Conservation (phyloP, 805 yeast genomes). For the Cyberlindnera suaveolens region DNA sequence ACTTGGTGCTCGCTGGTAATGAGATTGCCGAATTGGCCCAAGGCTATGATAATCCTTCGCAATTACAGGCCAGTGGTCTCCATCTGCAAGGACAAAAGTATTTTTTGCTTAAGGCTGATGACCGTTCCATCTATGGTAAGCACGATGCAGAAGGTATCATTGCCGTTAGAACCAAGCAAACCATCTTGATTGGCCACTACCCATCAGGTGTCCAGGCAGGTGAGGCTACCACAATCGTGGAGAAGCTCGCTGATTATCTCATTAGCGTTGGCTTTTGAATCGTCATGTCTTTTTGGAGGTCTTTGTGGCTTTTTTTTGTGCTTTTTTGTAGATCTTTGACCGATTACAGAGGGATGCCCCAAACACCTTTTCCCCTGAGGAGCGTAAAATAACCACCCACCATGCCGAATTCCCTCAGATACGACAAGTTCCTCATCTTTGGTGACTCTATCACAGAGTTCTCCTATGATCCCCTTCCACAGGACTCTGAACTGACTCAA, state of each 20-base stretch:
- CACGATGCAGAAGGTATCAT: slow-evolving; percentile 83
- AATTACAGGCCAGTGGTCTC: slow-evolving; percentile 79
- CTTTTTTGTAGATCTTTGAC: neutral
- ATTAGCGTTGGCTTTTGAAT: slow-evolving; percentile 74
- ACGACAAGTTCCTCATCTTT: slow-evolving; percentile 48
- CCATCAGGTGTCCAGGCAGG: slow-evolving; percentile 89
- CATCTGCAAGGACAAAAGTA: slow-evolving; percentile 83
- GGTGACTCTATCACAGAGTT: slow-evolving; percentile 71
- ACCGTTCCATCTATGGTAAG: slow-evolving; percentile 90
- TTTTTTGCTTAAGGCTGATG: slow-evolving; percentile 84
- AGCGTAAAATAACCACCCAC: too few species aligned
- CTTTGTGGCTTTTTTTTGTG: neutral
- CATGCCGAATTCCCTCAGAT: neutral
- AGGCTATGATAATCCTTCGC: slow-evolving; percentile 76
- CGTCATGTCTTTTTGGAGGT: neutral
- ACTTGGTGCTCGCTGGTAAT: slow-evolving; percentile 52
- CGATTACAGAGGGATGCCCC: too few species aligned
- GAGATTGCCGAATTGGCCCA: slow-evolving; percentile 71
- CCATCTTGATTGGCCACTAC: slow-evolving; percentile 90
- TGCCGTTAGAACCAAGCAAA: slow-evolving; percentile 90
- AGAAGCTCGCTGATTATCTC: slow-evolving; percentile 91
- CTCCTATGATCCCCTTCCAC: slow-evolving; percentile 32
- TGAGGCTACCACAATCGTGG: slow-evolving; percentile 91
- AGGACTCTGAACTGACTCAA: slow-evolving; percentile 22
- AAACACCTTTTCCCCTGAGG: too few species aligned